Evolutionary conservation across 2,329 filamentous ascomycete genomes (phyloP), one percentile per base, ranked within the genome.

Genomic region (Xylariaceae sp.): DNA sequence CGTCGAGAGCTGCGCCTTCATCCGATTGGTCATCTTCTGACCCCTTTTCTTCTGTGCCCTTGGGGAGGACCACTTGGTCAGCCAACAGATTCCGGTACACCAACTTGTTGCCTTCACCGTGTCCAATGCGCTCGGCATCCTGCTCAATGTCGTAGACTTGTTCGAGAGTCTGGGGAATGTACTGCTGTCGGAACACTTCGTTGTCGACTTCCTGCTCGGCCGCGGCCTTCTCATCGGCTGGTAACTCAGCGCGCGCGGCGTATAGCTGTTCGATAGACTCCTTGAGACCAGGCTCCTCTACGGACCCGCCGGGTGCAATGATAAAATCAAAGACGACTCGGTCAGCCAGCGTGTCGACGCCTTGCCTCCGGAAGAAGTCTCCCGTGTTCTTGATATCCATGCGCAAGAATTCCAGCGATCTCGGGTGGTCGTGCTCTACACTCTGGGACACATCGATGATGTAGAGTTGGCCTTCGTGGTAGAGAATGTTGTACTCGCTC

Each of bases 311-410:
- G 0, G 80, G 71, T 0, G 80, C 76, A 0, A 86, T 90, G 69
- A 97, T 86, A 74, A 96, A 97, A 66, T 87, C 83, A 75, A 95
- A 99, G 9, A 92, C 80, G n/a, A 82, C 78, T 37, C 88, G 85
- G 73, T 97, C 93, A 1, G 87, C 77, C 2, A 99, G 80, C 0
- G 85, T 88, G 62, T 95, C 86, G 1, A 97, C 91, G 47, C 88
- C 88, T 73, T 96, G 88, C 17, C 89, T 83, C 35, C 86, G 81
- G 83, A 97, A 99, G 76, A 96, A 99, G 73, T 96, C 91, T 18
- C 86, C 88, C 1, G 96, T 86, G 71, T 99, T 99, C 80, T 97
- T 97, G 75, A 99, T 92, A 72, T 99, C 94, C 92, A 97, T 97
- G 39, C 94, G 87, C 68, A 99, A 75, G 72, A 99, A 99, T 72